Evolutionary conservation across 2,329 filamentous ascomycete genomes (phyloP).

Genomic region (Ceratocystis ficicola): DNA sequence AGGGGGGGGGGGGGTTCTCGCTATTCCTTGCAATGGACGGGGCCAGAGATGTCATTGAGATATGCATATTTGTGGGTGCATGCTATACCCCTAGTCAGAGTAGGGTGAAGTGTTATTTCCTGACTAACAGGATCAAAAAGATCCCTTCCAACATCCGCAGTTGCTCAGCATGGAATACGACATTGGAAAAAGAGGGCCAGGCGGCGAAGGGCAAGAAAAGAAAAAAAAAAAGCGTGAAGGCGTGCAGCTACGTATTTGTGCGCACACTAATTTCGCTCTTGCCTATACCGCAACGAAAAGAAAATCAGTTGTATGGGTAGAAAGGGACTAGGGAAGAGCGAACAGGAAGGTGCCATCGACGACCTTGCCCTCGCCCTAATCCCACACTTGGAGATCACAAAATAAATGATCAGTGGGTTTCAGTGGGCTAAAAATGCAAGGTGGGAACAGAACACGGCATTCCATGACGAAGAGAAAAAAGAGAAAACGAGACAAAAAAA

Average conservation of each 20-base stretch:
- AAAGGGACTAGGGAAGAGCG: not conserved
- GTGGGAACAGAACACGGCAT: too few relatives aligned
- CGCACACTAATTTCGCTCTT: too few relatives aligned
- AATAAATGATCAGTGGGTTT: not conserved
- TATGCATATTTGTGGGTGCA: slow-evolving; percentile 16
- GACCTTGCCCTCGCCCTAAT: not conserved
- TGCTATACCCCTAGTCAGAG: slow-evolving; percentile 7
- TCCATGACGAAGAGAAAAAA: not conserved
- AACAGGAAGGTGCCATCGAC: not conserved
- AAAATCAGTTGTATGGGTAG: too few relatives aligned
- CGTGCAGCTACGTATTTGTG: too few relatives aligned
- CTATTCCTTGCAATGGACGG: not conserved
- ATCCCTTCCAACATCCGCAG: not conserved
- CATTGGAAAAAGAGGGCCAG: not conserved
- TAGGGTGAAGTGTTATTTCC: slow-evolving; percentile 1
- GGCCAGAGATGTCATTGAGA: slow-evolving; percentile 12
- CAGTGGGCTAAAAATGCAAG: not conserved
- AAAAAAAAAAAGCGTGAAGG: not conserved
- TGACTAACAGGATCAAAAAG: slow-evolving; percentile 11
- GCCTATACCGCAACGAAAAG: too few relatives aligned
- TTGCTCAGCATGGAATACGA: slow-evolving; percentile 1
- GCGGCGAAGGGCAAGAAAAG: not conserved
- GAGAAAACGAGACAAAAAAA: not conserved
- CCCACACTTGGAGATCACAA: not conserved
- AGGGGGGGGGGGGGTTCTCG: too few relatives aligned